These are phyloP conservation scores for Nannochloris sp. DNA, from an alignment of 139 green algal genomes.

Conservation along the genomic window DNA sequence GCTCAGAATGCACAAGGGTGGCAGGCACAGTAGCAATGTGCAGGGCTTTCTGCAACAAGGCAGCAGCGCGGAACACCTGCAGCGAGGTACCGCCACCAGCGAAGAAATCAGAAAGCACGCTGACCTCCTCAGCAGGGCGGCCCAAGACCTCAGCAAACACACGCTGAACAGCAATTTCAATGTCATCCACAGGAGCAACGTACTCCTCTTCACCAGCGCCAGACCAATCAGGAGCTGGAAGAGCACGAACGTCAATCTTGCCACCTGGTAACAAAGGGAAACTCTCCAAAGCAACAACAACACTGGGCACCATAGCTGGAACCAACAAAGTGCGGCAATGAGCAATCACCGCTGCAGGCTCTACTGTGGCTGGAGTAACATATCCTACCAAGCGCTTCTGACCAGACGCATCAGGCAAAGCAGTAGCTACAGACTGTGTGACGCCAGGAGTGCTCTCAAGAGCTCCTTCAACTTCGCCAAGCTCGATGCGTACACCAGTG, in stretches of 20 bases:
- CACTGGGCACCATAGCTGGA: slow-evolving; percentile 7
- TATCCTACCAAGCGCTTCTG: slow-evolving; percentile 4
- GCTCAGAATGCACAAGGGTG: neutral
- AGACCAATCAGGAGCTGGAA: too few species aligned
- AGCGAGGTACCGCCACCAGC: neutral
- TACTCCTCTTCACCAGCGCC: too few species aligned
- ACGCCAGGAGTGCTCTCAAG: neutral
- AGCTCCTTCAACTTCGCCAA: slow-evolving; percentile 43
- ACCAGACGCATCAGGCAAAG: too few species aligned
- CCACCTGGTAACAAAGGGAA: slow-evolving; percentile 15
- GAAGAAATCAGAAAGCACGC: neutral
- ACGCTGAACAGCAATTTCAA: neutral
- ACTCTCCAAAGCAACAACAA: neutral
- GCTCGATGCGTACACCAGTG: slow-evolving; percentile 46
- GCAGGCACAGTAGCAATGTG: neutral
- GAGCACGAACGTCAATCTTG: slow-evolving; percentile 17
- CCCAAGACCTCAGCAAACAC: neutral
- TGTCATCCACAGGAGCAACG: neutral
- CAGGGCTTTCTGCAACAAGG: neutral
- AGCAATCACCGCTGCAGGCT: neutral
- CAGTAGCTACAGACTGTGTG: too few species aligned
- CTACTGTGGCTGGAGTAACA: neutral
- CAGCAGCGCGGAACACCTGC: neutral
- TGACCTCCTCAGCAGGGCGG: neutral
- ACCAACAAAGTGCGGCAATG: neutral